Evolutionary conservation across 2,329 filamentous ascomycete genomes (phyloP).

Genomic region (Onygenales sp.): DNA sequence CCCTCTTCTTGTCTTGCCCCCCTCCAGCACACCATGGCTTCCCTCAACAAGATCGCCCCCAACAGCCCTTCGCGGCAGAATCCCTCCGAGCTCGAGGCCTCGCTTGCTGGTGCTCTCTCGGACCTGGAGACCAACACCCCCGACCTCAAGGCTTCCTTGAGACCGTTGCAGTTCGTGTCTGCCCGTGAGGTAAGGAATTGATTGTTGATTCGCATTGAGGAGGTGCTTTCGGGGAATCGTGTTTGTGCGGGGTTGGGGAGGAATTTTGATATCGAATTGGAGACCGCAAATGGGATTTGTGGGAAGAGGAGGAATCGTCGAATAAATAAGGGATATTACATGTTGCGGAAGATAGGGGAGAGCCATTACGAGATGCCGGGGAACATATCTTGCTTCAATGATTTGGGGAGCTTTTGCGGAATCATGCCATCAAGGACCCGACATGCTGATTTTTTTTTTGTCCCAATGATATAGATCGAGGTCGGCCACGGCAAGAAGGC

Average conservation of each 20-base stretch:
- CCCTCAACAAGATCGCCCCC: conserved; percentile 95
- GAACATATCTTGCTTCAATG: background rate
- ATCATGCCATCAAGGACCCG: conserved; percentile 1
- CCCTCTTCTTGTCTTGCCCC: conserved; percentile 5
- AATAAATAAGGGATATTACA: background rate
- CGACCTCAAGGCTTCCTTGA: conserved; percentile 91
- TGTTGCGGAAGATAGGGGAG: background rate
- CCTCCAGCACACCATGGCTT: conserved; percentile 51
- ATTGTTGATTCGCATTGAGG: background rate
- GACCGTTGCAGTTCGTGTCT: conserved; percentile 97
- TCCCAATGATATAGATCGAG: conserved; percentile 67
- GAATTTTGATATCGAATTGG: background rate
- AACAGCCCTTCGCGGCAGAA: conserved; percentile 95
- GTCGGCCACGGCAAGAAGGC: conserved; percentile 99
- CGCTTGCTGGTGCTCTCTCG: conserved; percentile 93
- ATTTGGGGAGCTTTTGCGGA: conserved; percentile 12
- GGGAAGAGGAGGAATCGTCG: background rate
- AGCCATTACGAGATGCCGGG: background rate
- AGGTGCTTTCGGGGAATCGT: background rate
- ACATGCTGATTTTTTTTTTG: conserved; percentile 18
- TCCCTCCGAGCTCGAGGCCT: conserved; percentile 95
- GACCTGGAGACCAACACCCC: conserved; percentile 99
- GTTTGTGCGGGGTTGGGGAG: background rate
- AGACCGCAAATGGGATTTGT: background rate
- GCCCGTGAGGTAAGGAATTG: conserved; percentile 84